Evolutionary conservation across 805 yeast species (phyloP).

Genomic region (Grigorovia yakushimaensis): DNA sequence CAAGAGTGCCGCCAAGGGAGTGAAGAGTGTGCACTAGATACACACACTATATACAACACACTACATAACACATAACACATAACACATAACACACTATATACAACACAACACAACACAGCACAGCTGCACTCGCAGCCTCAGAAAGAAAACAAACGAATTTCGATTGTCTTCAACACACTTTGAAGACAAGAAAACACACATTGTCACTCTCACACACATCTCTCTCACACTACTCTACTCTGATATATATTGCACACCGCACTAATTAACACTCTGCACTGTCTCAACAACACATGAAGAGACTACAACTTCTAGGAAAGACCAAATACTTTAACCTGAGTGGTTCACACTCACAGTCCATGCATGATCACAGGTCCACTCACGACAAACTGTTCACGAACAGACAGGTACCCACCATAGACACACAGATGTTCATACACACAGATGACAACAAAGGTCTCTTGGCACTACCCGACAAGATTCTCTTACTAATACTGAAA

Average conservation of each 20-base stretch:
- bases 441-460: background rate
- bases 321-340: constrained; percentile 19
- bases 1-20: background rate
- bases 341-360: background rate
- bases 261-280: too few relatives aligned
- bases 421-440: background rate
- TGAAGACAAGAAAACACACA: too few relatives aligned
- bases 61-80: background rate
- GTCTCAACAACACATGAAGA: constrained; percentile 9
- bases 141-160: too few relatives aligned
- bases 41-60: background rate
- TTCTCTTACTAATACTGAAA: constrained; percentile 18
- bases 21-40: too few relatives aligned
- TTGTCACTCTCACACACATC: background rate
- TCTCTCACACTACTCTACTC: background rate
- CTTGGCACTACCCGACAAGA: constrained; percentile 17
- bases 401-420: background rate
- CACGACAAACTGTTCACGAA: too few relatives aligned
- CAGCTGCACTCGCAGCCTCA: too few relatives aligned
- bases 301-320: constrained; percentile 16
- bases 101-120: too few relatives aligned
- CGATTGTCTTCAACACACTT: too few relatives aligned
- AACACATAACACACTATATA: background rate
- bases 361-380: background rate
- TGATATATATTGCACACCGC: background rate